Evolutionary conservation across 495 filamentous ascomycete genomes (phyloP).

Genomic region (Parathielavia appendiculata): DNA sequence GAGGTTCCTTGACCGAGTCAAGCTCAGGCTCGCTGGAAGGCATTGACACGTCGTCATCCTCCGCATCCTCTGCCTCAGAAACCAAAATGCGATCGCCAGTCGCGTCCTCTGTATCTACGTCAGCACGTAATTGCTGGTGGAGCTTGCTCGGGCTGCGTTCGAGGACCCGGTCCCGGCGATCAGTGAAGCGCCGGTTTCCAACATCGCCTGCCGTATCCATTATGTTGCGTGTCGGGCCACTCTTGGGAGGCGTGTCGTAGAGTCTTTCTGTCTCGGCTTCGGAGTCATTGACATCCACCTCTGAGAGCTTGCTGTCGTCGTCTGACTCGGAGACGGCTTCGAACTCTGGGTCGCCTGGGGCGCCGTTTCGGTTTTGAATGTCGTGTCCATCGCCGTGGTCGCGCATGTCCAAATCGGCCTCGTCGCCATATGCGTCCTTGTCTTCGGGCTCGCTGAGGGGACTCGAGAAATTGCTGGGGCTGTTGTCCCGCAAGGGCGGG

Average conservation of each 20-base stretch:
- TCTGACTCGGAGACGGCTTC: slow-evolving; percentile 30
- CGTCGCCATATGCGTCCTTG: slow-evolving; percentile 47
- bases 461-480: slow-evolving; percentile 44
- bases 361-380: slow-evolving; percentile 54
- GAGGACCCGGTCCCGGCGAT: slow-evolving; percentile 36
- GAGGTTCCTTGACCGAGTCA: slow-evolving; percentile 20
- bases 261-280: slow-evolving; percentile 96
- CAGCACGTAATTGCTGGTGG: slow-evolving; percentile 40
- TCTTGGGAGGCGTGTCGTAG: slow-evolving; percentile 82
- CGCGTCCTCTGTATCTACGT: slow-evolving; percentile 33
- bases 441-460: slow-evolving; percentile 94
- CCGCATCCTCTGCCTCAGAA: slow-evolving; percentile 44
- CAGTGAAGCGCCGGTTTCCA: slow-evolving; percentile 32
- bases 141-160: slow-evolving; percentile 67
- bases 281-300: slow-evolving; percentile 74
- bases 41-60: slow-evolving; percentile 34
- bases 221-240: slow-evolving; percentile 58
- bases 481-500: slow-evolving; percentile 36
- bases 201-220: slow-evolving; percentile 42
- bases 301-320: slow-evolving; percentile 42
- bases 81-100: slow-evolving; percentile 38
- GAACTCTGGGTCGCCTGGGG: slow-evolving; percentile 39
- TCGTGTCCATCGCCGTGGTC: slow-evolving; percentile 13
- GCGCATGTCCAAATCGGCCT: slow-evolving; percentile 40
- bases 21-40: slow-evolving; percentile 32